phyloP scores from a whole-genome alignment of 1,284 basidiomycete species.

The Cystobasidium sp. region DNA sequence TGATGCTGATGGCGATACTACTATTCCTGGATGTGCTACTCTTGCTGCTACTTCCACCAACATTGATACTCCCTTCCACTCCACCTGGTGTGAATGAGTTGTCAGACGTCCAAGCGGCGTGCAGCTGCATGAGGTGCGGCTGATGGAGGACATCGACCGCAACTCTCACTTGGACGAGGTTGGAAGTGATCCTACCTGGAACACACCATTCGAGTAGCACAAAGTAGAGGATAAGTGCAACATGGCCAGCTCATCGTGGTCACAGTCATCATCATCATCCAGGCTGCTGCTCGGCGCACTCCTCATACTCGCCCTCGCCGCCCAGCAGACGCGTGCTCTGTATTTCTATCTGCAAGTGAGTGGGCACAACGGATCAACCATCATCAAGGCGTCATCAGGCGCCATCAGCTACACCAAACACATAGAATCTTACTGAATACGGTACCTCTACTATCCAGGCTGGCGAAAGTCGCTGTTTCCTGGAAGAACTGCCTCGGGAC shows the following conservation, averaged over 20 bases:
- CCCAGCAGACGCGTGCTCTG: conserved; percentile 47
- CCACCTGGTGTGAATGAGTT: conserved; percentile 1
- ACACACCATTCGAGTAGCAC: no score
- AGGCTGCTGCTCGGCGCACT: conserved; percentile 21
- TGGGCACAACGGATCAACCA: not conserved
- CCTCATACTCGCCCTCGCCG: conserved; percentile 29
- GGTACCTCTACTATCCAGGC: conserved; percentile 48
- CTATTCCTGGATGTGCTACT: not conserved
- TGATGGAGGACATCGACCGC: not conserved
- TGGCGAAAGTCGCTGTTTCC: conserved; percentile 70
- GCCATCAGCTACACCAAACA: no score
- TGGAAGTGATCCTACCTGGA: not conserved
- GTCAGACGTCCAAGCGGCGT: conserved; percentile 12
- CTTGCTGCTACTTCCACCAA: not conserved
- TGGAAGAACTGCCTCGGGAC: conserved; percentile 95
- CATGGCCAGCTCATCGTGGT: not conserved
- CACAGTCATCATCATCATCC: not conserved
- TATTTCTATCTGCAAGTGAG: conserved; percentile 58
- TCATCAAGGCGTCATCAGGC: no score
- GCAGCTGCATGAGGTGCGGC: not conserved
- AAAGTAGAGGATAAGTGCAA: no score
- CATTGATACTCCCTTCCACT: not conserved
- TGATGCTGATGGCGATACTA: not conserved
- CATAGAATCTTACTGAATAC: no score
- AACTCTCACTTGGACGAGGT: not conserved